Conservation (phyloP, 495 filamentous ascomycete species). For the Cladorrhinum samala region DNA sequence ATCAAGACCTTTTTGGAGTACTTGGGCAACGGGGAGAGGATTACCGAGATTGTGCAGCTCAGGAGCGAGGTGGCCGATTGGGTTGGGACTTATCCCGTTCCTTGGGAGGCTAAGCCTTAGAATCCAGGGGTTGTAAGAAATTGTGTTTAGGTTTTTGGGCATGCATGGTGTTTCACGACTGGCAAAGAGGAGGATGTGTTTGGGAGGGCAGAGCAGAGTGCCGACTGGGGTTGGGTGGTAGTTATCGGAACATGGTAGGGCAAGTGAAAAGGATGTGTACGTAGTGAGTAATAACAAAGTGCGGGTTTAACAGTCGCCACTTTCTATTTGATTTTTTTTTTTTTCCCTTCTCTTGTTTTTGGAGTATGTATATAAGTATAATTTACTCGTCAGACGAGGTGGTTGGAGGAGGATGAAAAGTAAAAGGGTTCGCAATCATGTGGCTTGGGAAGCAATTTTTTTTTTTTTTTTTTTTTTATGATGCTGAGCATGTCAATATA, state of each 20-base stretch:
- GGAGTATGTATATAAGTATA: too few relatives aligned
- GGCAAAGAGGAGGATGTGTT: background rate
- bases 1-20: constrained; percentile 82
- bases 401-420: too few relatives aligned
- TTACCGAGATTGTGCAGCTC: constrained; percentile 79
- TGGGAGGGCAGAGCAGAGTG: background rate
- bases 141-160: too few relatives aligned
- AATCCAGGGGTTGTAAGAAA: background rate
- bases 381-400: too few relatives aligned
- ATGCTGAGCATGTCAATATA: too few relatives aligned
- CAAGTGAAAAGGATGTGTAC: background rate
- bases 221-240: constrained; percentile 1
- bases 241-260: background rate
- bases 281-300: constrained; percentile 19
- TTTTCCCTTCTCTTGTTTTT: background rate
- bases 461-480: too few relatives aligned
- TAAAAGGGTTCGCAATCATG: too few relatives aligned
- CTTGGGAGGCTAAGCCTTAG: constrained; percentile 53
- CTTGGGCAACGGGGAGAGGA: constrained; percentile 73
- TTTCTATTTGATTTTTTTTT: background rate
- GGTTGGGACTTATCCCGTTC: constrained; percentile 87
- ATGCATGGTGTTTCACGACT: too few relatives aligned
- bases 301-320: constrained; percentile 24
- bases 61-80: constrained; percentile 90
- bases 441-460: too few relatives aligned